A percentile compares a stretch with the other conserved stretches of the same genome.
These are phyloP conservation scores for Fusarium musae DNA, from an alignment of 2,329 filamentous ascomycete species.

Conservation along the genomic window DNA sequence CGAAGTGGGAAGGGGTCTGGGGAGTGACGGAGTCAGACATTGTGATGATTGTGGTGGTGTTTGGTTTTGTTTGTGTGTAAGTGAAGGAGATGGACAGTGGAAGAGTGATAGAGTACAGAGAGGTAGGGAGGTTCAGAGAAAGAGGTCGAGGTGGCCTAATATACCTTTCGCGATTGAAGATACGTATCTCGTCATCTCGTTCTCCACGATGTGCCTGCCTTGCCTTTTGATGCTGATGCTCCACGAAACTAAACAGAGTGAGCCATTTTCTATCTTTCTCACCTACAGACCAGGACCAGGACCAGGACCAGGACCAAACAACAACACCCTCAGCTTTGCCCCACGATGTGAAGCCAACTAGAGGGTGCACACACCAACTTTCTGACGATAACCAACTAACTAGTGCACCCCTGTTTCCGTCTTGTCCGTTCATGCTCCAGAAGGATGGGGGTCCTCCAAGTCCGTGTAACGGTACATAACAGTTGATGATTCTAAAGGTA, in stretches of 20 bases:
- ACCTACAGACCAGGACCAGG: background rate
- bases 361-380: constrained; percentile 26
- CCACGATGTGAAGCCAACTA: constrained; percentile 43
- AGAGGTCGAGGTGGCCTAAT: constrained; percentile 37
- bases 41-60: constrained; percentile 3
- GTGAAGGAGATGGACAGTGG: background rate
- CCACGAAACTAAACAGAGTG: constrained; percentile 43
- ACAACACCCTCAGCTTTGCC: constrained; percentile 41
- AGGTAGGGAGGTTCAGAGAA: background rate
- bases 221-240: constrained; percentile 24
- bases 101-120: background rate
- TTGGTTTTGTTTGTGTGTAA: constrained; percentile 13
- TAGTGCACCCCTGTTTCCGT: constrained; percentile 20
- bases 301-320: background rate
- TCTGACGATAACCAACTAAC: constrained; percentile 17
- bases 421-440: constrained; percentile 13
- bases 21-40: constrained; percentile 38
- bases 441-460: constrained; percentile 13
- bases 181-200: constrained; percentile 40
- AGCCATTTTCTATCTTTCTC: constrained; percentile 46
- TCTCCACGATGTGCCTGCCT: constrained; percentile 17
- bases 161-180: constrained; percentile 38
- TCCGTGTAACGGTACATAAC: background rate
- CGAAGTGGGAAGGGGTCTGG: constrained; percentile 41
- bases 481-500: background rate